phyloP scores from a whole-genome alignment of 352 stramenopile genomes.

The Blastocystis sp. region DNA sequence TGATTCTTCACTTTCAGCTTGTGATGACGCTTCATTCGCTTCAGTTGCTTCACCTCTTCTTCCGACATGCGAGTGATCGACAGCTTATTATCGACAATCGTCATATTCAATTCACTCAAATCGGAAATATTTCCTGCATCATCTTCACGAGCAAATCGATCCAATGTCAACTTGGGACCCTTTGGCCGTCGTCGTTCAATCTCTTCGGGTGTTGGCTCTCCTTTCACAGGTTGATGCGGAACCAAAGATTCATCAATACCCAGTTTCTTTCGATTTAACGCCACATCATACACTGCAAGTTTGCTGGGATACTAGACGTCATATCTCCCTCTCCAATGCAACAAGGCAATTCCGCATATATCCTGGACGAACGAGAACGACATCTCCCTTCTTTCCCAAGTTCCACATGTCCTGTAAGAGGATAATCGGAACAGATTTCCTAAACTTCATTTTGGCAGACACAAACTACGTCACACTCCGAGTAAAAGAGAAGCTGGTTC shows the following conservation, averaged over 20 bases:
- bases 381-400: conserved; percentile 53
- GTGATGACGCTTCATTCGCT: conserved; percentile 19
- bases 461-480: not conserved
- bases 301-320: conserved; percentile 49
- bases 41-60: conserved; percentile 19
- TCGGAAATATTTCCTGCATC: conserved; percentile 46
- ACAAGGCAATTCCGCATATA: conserved; percentile 61
- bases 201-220: conserved; percentile 45
- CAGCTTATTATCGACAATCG: conserved; percentile 45
- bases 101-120: conserved; percentile 33
- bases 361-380: conserved; percentile 46
- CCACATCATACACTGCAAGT: conserved; percentile 33
- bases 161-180: conserved; percentile 37
- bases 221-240: conserved; percentile 23
- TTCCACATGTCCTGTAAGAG: conserved; percentile 51
- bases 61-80: not conserved
- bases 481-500: not conserved
- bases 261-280: conserved; percentile 26
- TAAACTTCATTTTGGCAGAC: not conserved
- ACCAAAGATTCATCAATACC: conserved; percentile 17
- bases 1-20: conserved; percentile 42
- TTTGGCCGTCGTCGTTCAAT: conserved; percentile 48
- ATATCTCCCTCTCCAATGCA: not conserved
- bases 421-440: conserved; percentile 57
- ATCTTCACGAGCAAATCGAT: conserved; percentile 36